Percentiles rank a stretch among this genome's conserved stretches.
These are phyloP conservation scores for Trametes villosa DNA, from an alignment of 768 basidiomycete species.

Conservation along the genomic window DNA sequence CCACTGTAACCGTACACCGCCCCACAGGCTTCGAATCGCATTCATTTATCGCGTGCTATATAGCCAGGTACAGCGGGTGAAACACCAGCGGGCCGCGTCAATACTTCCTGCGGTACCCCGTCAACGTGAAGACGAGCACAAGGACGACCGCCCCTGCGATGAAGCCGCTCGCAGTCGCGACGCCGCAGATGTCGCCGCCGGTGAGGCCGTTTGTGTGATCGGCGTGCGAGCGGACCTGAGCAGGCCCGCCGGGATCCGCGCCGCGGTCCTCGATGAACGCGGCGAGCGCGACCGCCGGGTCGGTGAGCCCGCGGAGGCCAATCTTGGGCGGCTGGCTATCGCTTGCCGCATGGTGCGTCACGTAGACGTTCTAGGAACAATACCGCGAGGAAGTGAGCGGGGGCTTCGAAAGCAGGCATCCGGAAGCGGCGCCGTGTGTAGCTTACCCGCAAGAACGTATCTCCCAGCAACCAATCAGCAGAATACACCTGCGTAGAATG, in stretches of 20 bases:
- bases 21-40: not conserved
- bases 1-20: slow-evolving; percentile 2
- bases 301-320: slow-evolving; percentile 51
- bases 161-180: slow-evolving; percentile 42
- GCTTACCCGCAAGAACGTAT: slow-evolving; percentile 57
- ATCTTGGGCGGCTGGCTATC: slow-evolving; percentile 45
- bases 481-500: slow-evolving; percentile 46
- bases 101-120: slow-evolving; percentile 11
- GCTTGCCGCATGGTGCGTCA: slow-evolving; percentile 49
- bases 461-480: slow-evolving; percentile 67
- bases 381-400: slow-evolving; percentile 17
- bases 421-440: not conserved
- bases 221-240: slow-evolving; percentile 21
- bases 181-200: slow-evolving; percentile 30
- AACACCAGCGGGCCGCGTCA: not conserved
- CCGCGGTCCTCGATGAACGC: slow-evolving; percentile 50
- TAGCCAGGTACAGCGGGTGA: slow-evolving; percentile 6
- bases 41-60: not conserved
- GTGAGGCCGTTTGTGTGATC: slow-evolving; percentile 18
- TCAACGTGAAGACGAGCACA: slow-evolving; percentile 18
- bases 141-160: slow-evolving; percentile 39
- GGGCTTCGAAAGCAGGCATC: slow-evolving; percentile 10
- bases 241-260: slow-evolving; percentile 39
- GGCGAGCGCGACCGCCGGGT: slow-evolving; percentile 39
- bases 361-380: slow-evolving; percentile 54